These are phyloP conservation scores for Rhynchosporium graminicola DNA, from an alignment of 2,329 filamentous ascomycete species.

Conservation along the genomic window DNA sequence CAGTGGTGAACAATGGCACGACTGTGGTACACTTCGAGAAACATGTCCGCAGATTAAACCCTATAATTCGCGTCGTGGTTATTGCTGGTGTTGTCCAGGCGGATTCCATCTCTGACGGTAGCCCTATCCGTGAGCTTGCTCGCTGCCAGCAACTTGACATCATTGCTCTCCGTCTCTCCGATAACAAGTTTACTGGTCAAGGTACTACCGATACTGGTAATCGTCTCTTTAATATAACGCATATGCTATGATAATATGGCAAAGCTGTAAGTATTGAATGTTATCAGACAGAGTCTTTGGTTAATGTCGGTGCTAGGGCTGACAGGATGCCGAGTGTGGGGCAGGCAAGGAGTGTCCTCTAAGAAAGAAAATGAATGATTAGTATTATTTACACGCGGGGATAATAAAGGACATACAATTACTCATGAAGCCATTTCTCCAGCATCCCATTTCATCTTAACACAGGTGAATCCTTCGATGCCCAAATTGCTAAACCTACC, in stretches of 20 bases:
- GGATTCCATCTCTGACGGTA: slow-evolving; percentile 35
- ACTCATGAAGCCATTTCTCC: neutral
- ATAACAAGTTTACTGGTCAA: slow-evolving; percentile 56
- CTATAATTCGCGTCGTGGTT: slow-evolving; percentile 50
- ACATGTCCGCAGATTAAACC: slow-evolving; percentile 46
- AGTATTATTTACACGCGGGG: neutral
- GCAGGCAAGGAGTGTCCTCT: too few relatives aligned
- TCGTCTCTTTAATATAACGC: slow-evolving; percentile 59
- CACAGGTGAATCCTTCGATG: too few relatives aligned
- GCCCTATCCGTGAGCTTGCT: slow-evolving; percentile 20
- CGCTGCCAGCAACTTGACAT: slow-evolving; percentile 42
- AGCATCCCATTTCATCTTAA: neutral
- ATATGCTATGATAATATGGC: slow-evolving; percentile 42
- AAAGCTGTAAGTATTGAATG: slow-evolving; percentile 7
- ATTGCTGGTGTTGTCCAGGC: slow-evolving; percentile 57
- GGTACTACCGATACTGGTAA: slow-evolving; percentile 59
- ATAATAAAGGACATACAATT: neutral
- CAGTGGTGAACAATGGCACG: slow-evolving; percentile 59
- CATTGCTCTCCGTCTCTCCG: slow-evolving; percentile 55
- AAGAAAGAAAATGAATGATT: too few relatives aligned
- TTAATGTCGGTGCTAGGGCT: neutral
- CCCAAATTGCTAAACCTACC: too few relatives aligned
- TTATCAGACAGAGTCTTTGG: neutral
- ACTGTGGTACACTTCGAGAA: slow-evolving; percentile 51
- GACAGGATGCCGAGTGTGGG: too few relatives aligned